Conservation (phyloP, 148 eudicot species). For the Linanthus parryae region DNA sequence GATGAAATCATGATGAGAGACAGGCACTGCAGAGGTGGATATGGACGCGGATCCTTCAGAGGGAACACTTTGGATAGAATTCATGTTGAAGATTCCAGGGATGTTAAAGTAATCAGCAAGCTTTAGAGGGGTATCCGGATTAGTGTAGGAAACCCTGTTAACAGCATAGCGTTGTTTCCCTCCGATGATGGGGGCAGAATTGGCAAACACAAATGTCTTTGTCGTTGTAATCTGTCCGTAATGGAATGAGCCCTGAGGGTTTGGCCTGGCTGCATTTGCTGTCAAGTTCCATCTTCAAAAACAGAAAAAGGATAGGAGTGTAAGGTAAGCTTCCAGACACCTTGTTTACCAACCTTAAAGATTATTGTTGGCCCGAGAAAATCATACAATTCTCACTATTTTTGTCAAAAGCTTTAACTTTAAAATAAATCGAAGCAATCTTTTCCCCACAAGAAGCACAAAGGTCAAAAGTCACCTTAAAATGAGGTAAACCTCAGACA, state of each 20-base stretch:
- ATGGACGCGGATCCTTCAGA: constrained; percentile 41
- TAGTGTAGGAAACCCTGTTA: constrained; percentile 64
- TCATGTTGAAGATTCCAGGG: constrained; percentile 62
- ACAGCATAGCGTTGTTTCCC: constrained; percentile 81
- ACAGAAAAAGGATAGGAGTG: too few species aligned
- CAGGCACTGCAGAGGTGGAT: constrained; percentile 52
- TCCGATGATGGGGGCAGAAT: constrained; percentile 58
- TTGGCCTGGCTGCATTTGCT: constrained; percentile 95
- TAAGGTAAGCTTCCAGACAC: too few species aligned
- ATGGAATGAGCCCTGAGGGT: constrained; percentile 96
- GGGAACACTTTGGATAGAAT: constrained; percentile 60
- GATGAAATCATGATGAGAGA: constrained; percentile 64
- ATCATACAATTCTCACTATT: too few species aligned
- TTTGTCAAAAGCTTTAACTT: too few species aligned
- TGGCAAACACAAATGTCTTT: constrained; percentile 52
- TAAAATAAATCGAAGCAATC: too few species aligned
- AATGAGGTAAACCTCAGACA: too few species aligned
- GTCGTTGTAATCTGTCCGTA: constrained; percentile 63
- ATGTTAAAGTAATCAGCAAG: constrained; percentile 90
- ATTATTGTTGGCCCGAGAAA: too few species aligned
- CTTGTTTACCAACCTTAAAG: too few species aligned
- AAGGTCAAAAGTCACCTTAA: too few species aligned
- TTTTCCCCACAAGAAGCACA: too few species aligned
- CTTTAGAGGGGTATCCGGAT: constrained; percentile 79
- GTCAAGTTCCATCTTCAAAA: constrained; percentile 87